These are phyloP conservation scores for Xylariaceae sp. DNA, from an alignment of 2,329 filamentous ascomycete species.

Conservation along the genomic window DNA sequence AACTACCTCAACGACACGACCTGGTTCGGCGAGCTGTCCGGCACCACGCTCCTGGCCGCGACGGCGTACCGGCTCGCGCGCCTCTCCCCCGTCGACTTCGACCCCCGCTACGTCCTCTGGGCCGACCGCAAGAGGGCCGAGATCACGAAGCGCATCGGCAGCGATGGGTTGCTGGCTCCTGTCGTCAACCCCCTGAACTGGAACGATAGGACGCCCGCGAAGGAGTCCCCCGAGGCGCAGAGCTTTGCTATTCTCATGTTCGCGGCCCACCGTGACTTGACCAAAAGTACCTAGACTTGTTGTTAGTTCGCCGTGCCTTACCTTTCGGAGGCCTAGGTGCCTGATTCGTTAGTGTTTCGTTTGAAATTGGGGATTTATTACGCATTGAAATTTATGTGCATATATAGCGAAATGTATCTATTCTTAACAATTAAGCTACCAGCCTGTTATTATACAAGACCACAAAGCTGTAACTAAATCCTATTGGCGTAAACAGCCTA, in stretches of 20 bases:
- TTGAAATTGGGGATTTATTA: no score
- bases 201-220: conserved; percentile 36
- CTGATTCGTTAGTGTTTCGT: no score
- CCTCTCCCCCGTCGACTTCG: conserved; percentile 42
- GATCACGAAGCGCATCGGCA: conserved; percentile 40
- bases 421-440: no score
- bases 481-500: no score
- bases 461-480: no score
- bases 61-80: conserved; percentile 49
- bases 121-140: conserved; percentile 43
- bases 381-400: no score
- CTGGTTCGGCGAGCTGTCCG: conserved; percentile 52
- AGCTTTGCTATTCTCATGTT: conserved; percentile 47
- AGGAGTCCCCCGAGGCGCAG: conserved; percentile 45
- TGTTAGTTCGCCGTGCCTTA: no score
- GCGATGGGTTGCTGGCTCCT: conserved; percentile 42
- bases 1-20: conserved; percentile 49
- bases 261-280: conserved; percentile 45
- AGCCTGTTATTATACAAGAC: no score
- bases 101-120: conserved; percentile 43
- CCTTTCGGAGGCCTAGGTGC: no score
- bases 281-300: not conserved
- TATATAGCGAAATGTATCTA: no score
- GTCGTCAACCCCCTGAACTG: conserved; percentile 47
- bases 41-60: conserved; percentile 49